These are phyloP conservation scores for Tetrahymena borealis DNA, from an alignment of 73 alveolate species.

Conservation along the genomic window DNA sequence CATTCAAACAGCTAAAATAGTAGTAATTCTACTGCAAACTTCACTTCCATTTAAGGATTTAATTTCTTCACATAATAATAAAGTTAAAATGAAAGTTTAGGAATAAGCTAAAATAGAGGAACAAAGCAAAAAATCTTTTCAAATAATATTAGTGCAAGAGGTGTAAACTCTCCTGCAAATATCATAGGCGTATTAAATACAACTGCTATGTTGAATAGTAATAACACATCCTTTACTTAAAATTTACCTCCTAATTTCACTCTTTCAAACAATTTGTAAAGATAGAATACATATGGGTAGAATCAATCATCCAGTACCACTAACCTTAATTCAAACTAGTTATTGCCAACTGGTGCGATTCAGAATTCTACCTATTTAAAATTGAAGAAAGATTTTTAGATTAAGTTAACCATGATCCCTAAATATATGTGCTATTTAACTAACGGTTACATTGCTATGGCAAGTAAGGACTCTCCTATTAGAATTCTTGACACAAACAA, in stretches of 20 bases:
- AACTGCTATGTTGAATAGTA: background rate
- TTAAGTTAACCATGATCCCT: background rate
- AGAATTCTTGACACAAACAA: background rate
- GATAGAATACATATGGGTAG: background rate
- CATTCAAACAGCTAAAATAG: background rate
- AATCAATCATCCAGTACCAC: background rate
- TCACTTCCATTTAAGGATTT: background rate
- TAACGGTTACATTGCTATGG: background rate
- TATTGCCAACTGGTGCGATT: background rate
- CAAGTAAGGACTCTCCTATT: background rate
- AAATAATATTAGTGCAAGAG: background rate
- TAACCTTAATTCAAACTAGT: background rate
- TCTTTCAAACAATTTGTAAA: background rate
- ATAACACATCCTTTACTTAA: background rate
- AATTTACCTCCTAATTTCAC: background rate
- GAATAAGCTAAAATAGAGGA: background rate
- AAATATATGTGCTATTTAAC: background rate
- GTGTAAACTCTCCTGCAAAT: background rate
- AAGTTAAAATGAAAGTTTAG: background rate
- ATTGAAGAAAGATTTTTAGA: background rate
- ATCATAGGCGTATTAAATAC: background rate
- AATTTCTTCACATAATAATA: no score
- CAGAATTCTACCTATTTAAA: background rate
- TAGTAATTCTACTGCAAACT: background rate
- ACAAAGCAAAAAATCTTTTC: background rate